These are phyloP conservation scores for Zizania palustris DNA, from an alignment of 202 grass and related monocot genomes.

Conservation along the genomic window DNA sequence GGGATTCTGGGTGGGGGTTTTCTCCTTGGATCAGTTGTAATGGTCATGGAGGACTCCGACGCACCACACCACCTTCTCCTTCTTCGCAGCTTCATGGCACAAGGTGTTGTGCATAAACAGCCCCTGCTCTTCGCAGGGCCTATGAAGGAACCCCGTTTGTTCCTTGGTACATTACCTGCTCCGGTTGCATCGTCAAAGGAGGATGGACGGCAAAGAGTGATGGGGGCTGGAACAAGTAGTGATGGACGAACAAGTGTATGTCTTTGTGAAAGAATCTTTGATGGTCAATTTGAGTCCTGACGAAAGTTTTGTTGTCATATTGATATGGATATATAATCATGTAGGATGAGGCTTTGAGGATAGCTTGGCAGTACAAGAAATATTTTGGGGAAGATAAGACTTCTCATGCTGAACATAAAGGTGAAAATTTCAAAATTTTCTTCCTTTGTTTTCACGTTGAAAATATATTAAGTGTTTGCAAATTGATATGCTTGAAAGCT, in stretches of 20 bases:
- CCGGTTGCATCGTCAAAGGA: slow-evolving; percentile 59
- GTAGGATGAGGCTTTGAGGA: slow-evolving; percentile 84
- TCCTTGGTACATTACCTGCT: slow-evolving; percentile 80
- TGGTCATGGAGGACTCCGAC: slow-evolving; percentile 89
- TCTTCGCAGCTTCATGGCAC: slow-evolving; percentile 82
- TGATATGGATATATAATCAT: slow-evolving; percentile 19
- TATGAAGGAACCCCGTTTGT: slow-evolving; percentile 59
- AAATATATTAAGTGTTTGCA: no score
- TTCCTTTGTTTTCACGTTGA: background rate
- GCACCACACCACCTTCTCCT: slow-evolving; percentile 83
- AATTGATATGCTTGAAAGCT: no score
- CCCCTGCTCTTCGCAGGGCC: slow-evolving; percentile 76
- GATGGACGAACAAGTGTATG: slow-evolving; percentile 57
- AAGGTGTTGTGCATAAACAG: slow-evolving; percentile 78
- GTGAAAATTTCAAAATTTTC: slow-evolving; percentile 19
- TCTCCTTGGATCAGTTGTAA: slow-evolving; percentile 75
- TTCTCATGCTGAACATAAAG: slow-evolving; percentile 50
- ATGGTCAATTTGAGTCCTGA: background rate
- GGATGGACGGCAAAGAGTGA: slow-evolving; percentile 36
- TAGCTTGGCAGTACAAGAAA: slow-evolving; percentile 98
- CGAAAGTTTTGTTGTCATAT: background rate
- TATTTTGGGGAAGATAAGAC: slow-evolving; percentile 75
- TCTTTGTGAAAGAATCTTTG: background rate
- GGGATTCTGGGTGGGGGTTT: slow-evolving; percentile 86
- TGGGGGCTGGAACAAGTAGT: background rate